These are phyloP conservation scores for Blastobotrys ciferrii DNA, from an alignment of 1,139 yeast species.

Conservation along the genomic window DNA sequence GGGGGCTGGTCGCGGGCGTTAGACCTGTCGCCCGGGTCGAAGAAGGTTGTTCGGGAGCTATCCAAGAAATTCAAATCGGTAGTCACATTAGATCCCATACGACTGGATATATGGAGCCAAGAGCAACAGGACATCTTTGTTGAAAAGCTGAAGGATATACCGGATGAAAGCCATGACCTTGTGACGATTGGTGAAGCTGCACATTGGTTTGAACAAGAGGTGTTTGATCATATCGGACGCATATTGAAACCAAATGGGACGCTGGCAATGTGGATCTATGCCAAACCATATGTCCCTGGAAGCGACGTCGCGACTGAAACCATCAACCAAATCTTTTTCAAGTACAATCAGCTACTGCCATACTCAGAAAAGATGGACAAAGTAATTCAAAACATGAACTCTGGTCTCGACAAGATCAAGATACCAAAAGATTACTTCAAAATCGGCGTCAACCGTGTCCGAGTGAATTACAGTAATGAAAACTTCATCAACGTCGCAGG, in stretches of 20 bases:
- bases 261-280: conserved; percentile 7
- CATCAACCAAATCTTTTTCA: conserved; percentile 8
- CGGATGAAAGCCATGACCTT: conserved; percentile 3
- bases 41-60: background rate
- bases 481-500: conserved; percentile 5
- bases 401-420: conserved; percentile 4
- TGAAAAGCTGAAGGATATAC: background rate
- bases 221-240: conserved; percentile 5
- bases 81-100: background rate
- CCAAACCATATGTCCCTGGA: conserved; percentile 6
- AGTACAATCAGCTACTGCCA: conserved; percentile 6
- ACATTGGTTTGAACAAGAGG: conserved; percentile 6
- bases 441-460: conserved; percentile 5
- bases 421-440: conserved; percentile 8
- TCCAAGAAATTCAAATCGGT: conserved; percentile 2
- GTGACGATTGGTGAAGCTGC: conserved; percentile 6
- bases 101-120: background rate
- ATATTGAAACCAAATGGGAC: conserved; percentile 6
- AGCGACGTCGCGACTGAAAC: conserved; percentile 6
- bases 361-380: conserved; percentile 5
- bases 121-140: background rate
- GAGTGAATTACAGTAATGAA: conserved; percentile 4
- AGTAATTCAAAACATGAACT: conserved; percentile 6
- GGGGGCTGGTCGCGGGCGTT: conserved; percentile 6
- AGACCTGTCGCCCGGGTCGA: conserved; percentile 3